Percentiles rank a stretch among this genome's conserved stretches.
These are phyloP conservation scores for Nemania sp. DNA, from an alignment of 2,329 filamentous ascomycete genomes.

Conservation along the genomic window DNA sequence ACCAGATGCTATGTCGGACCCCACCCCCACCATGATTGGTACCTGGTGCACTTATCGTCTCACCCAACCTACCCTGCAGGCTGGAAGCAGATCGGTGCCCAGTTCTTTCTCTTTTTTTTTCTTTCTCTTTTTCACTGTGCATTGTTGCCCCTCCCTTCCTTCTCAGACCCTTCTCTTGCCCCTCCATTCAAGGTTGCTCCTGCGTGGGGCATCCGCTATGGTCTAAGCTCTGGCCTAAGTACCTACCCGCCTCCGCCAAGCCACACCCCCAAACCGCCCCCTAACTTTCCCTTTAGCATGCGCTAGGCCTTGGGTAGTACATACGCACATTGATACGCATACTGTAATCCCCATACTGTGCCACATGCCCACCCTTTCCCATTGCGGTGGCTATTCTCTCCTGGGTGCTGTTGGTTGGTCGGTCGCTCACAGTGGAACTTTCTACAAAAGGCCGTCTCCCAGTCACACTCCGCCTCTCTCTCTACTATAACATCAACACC, in stretches of 20 bases:
- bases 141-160: constrained; percentile 25
- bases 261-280: neutral
- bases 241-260: constrained; percentile 12
- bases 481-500: constrained; percentile 34
- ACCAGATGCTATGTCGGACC: neutral
- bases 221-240: too few species aligned
- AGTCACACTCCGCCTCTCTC: constrained; percentile 32
- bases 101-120: constrained; percentile 8
- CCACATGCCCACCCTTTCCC: constrained; percentile 30
- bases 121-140: constrained; percentile 29
- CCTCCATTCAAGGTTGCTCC: constrained; percentile 16
- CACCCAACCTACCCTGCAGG: constrained; percentile 18
- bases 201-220: constrained; percentile 16
- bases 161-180: constrained; percentile 9
- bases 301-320: too few species aligned
- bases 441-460: constrained; percentile 37
- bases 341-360: constrained; percentile 13
- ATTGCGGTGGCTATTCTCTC: constrained; percentile 26
- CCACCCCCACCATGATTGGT: constrained; percentile 37
- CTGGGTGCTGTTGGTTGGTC: neutral
- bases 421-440: constrained; percentile 18
- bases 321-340: too few species aligned
- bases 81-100: constrained; percentile 7
- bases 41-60: neutral
- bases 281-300: neutral